phyloP scores from a whole-genome alignment of 345 rosid species.

The Aurinia saxatilis region DNA sequence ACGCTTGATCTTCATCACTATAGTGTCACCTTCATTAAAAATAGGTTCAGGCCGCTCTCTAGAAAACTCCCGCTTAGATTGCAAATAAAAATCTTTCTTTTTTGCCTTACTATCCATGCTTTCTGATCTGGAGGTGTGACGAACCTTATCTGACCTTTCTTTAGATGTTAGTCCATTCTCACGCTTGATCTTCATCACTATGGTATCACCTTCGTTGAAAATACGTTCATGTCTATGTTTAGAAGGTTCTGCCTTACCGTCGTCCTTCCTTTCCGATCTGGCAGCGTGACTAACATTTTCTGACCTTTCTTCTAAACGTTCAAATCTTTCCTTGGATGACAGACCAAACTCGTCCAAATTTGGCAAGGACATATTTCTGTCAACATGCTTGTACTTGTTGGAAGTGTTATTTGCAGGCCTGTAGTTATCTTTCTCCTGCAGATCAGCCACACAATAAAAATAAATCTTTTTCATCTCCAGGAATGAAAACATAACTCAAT shows the following conservation, averaged over 20 bases:
- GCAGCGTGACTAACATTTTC: slow-evolving; percentile 2
- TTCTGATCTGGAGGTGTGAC: slow-evolving; percentile 7
- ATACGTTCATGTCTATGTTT: slow-evolving; percentile 24
- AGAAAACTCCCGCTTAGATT: slow-evolving; percentile 22
- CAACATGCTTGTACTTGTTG: slow-evolving; percentile 30
- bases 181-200: slow-evolving; percentile 25
- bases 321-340: slow-evolving; percentile 25
- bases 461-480: slow-evolving; percentile 9
- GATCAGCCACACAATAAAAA: slow-evolving; percentile 7
- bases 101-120: not conserved
- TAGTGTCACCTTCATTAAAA: slow-evolving; percentile 25
- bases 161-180: slow-evolving; percentile 13
- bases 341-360: slow-evolving; percentile 24
- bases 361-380: slow-evolving; percentile 26
- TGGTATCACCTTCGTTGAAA: slow-evolving; percentile 13
- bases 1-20: slow-evolving; percentile 31
- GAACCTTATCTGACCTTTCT: slow-evolving; percentile 10
- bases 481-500: slow-evolving; percentile 2
- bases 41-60: slow-evolving; percentile 27
- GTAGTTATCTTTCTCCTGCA: slow-evolving; percentile 42
- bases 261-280: slow-evolving; percentile 2
- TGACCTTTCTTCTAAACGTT: slow-evolving; percentile 3
- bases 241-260: slow-evolving; percentile 10
- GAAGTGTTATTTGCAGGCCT: slow-evolving; percentile 25
- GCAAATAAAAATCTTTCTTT: slow-evolving; percentile 27